Base-by-base conservation (phyloP, 495 filamentous ascomycete genomes). In the Corynascus novoguineensis region DNA sequence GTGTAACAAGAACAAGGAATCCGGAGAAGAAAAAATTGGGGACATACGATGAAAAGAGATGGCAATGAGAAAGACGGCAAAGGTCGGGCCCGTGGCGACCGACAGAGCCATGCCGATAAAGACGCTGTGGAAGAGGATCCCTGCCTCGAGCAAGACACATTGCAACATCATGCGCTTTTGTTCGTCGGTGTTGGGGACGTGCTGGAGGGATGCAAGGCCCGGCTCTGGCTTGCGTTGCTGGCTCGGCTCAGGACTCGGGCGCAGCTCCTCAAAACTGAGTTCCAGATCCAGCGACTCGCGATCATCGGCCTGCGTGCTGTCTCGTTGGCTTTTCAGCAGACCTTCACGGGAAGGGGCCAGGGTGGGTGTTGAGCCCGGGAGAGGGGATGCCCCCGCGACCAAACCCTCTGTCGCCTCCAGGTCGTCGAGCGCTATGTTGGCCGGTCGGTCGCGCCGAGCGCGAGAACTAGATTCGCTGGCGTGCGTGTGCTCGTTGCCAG, bases 51-150 rank as follows among this genome's bases (percentile, higher is more conserved):
- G 89, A 64, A 95, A 91, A 48, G 80, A 79, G 49, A 95, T 92
- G 21, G 89, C 89, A 35, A 90, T 76, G 0, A 95, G 77, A 59
- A 95, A 87, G 9, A 92, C 86, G 45, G 86, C 75, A 64, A 95
- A 95, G 0, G 84, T 79, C 6, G 86, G 83, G 0, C 88, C 88
- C 0, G 84, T 86, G 6, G 89, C 84, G 9, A 92, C 89, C n/a
- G 85, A 88, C 31, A 95, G 73, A 4, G 89, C 88, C 87, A 95
- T 92, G 41, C 89, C 89, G 63, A 95, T 95, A 64, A 95, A 95
- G 37, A 95, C 80, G 60, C 84, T 87, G 72, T 95, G 89, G 63
- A 92, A 92, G 3, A 95, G 75, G 60, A 95, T 92, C 17, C 89
- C 89, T 7, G 88, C 86, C 70, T 95, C 89, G 27, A 95, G 78